Base-by-base conservation (phyloP, 1,284 basidiomycete species). In the Trametes hirsuta region DNA sequence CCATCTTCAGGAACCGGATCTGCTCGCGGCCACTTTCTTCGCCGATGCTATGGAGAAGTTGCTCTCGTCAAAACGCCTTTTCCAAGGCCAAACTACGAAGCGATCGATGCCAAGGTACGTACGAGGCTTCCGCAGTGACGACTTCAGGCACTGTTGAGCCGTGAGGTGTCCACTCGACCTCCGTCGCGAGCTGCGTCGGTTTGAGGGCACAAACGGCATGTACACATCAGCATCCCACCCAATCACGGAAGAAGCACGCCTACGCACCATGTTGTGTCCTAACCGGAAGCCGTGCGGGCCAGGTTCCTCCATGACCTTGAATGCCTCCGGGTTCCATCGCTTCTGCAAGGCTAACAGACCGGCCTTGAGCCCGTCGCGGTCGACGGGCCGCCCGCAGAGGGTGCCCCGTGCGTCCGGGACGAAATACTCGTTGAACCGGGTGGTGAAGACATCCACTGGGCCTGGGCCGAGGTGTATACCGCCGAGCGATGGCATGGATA, bases 91-190 rank as follows among this genome's bases (percentile, higher is more conserved):
- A 18, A 18, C 34, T 21, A 14, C 6, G 8, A n/a, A 44, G 14
- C 41, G 35, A n/a, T 53, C 30, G n/a, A 53, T 45, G 21, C 11
- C 12, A 40, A 47, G 34, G 24, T 42, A 68, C 68, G 46, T 25
- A 70, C 69, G 64, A 59, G 22, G 69, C 69, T 46, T 67, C 65
- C 3, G 67, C 69, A n/a, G 44, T 49, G 40, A 70, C 59, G 18
- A 65, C 59, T 3, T 63, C 61, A 36, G 59, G 42, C 14, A 59
- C 40, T 6, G 53, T 47, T 2, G 62, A 46, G 14, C 66, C 65
- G 18, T 59, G 58, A n/a, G 62, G 60, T 30, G 65, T 65, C 55
- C 64, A 69, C 25, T 59, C 55, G 46, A 69, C 42, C 48, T 63
- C 63, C 4, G 65, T 66, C 37, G 56, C 54, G 47, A 63, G 37